Percentiles rank a stretch among this genome's conserved stretches.
Evolutionary conservation across 2,329 filamentous ascomycete genomes (phyloP).

Genomic region (Stachybotrys chartarum): DNA sequence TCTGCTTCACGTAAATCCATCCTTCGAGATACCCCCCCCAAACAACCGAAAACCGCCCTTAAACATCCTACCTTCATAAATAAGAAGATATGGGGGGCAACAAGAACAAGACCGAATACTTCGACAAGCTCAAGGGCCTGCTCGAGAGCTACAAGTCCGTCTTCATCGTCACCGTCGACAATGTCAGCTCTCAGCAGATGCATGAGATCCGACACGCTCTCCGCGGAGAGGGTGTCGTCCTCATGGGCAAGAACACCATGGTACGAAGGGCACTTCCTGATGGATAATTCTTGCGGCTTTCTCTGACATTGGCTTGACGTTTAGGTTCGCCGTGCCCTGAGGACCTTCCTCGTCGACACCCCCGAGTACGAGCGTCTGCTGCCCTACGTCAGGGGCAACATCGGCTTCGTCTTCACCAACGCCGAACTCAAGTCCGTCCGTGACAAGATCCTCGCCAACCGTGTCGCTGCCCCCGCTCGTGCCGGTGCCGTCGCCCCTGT

Average conservation of each 20-base stretch:
- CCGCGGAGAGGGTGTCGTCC: slow-evolving; percentile 84
- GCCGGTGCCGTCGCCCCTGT: slow-evolving; percentile 89
- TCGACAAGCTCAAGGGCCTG: slow-evolving; percentile 98
- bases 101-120: slow-evolving; percentile 90
- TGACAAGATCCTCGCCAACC: slow-evolving; percentile 93
- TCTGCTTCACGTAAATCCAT: not conserved
- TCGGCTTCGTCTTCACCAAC: slow-evolving; percentile 99
- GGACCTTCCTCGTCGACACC: slow-evolving; percentile 82
- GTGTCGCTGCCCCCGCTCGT: slow-evolving; percentile 95
- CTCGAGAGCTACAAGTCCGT: slow-evolving; percentile 95
- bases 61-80: slow-evolving; percentile 95
- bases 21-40: slow-evolving; percentile 7
- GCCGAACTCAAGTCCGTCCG: slow-evolving; percentile 83
- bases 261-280: slow-evolving; percentile 39
- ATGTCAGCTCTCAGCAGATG: slow-evolving; percentile 99
- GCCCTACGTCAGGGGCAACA: slow-evolving; percentile 92
- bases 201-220: slow-evolving; percentile 97
- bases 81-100: slow-evolving; percentile 96
- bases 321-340: slow-evolving; percentile 91
- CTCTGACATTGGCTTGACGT: slow-evolving; percentile 7
- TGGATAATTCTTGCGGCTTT: not conserved
- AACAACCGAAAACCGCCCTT: slow-evolving; percentile 56
- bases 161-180: slow-evolving; percentile 97
- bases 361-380: slow-evolving; percentile 98
- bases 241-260: slow-evolving; percentile 99